Conservation (phyloP, 139 green algal genomes). For the Closterium sp. region DNA sequence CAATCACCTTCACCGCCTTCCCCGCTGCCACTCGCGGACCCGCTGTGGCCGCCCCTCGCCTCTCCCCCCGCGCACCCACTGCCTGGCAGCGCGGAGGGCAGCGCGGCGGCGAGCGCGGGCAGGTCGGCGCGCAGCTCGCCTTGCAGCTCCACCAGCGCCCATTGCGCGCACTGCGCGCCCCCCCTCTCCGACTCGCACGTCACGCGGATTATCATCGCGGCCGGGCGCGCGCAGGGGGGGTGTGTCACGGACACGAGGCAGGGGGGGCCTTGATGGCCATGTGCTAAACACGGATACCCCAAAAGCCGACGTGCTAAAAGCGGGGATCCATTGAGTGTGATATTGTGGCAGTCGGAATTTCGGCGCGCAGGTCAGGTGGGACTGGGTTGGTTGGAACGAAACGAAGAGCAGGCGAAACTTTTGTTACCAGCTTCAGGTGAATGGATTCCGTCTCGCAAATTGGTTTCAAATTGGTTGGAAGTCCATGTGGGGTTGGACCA, state of each 20-base stretch:
- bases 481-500: no score
- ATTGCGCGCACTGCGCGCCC: background rate
- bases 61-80: background rate
- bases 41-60: no score
- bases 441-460: no score
- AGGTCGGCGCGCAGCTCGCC: background rate
- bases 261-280: no score
- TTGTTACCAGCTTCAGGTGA: background rate
- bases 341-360: no score
- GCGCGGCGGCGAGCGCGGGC: background rate
- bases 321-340: no score
- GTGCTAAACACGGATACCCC: no score
- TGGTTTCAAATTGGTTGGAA: no score
- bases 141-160: background rate
- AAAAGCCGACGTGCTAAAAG: no score
- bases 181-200: background rate
- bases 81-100: background rate
- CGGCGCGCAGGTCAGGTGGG: no score
- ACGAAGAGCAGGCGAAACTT: background rate
- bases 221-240: no score
- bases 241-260: background rate
- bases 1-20: background rate
- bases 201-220: background rate
- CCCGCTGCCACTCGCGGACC: background rate
- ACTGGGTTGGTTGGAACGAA: background rate